Conservation (phyloP, 352 stramenopile genomes). For the Globisporangium megalacanthum region DNA sequence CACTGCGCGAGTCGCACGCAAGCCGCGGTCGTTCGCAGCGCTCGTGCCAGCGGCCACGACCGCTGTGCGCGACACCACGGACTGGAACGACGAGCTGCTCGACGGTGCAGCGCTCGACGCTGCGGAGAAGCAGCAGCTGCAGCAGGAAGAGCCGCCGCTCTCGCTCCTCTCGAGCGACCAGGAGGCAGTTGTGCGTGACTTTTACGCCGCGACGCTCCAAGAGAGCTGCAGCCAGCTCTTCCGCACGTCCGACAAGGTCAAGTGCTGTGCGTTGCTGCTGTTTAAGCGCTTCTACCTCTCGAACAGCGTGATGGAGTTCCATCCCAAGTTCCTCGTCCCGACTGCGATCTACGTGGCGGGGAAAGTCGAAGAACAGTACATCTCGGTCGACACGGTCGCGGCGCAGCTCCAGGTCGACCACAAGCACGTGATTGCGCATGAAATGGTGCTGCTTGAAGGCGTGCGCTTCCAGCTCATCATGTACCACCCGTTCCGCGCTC, state of each 20-base stretch:
- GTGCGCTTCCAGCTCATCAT: slow-evolving; percentile 88
- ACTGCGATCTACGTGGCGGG: slow-evolving; percentile 86
- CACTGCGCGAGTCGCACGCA: slow-evolving; percentile 28
- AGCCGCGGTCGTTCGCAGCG: slow-evolving; percentile 75
- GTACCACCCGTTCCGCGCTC: slow-evolving; percentile 81
- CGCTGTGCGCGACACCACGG: slow-evolving; percentile 48
- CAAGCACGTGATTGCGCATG: slow-evolving; percentile 82
- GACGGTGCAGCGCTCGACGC: slow-evolving; percentile 20
- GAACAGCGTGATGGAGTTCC: slow-evolving; percentile 87
- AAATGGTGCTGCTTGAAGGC: slow-evolving; percentile 85
- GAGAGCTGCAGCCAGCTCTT: slow-evolving; percentile 84
- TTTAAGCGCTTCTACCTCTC: slow-evolving; percentile 89
- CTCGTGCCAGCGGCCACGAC: slow-evolving; percentile 61
- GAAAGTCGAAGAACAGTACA: slow-evolving; percentile 90
- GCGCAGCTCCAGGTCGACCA: slow-evolving; percentile 81
- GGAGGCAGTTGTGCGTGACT: slow-evolving; percentile 52
- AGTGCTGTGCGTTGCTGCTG: slow-evolving; percentile 77
- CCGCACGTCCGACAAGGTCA: slow-evolving; percentile 84
- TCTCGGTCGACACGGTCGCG: slow-evolving; percentile 79
- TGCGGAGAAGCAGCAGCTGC: slow-evolving; percentile 55
- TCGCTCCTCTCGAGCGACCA: slow-evolving; percentile 58
- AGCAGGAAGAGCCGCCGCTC: slow-evolving; percentile 45
- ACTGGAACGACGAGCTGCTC: slow-evolving; percentile 70
- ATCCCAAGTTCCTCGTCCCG: slow-evolving; percentile 81
- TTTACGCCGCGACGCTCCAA: slow-evolving; percentile 81